Evolutionary conservation across 139 green algal species (phyloP), one percentile per base, ranked within the genome.

Genomic region (Tetradesmus obliquus): DNA sequence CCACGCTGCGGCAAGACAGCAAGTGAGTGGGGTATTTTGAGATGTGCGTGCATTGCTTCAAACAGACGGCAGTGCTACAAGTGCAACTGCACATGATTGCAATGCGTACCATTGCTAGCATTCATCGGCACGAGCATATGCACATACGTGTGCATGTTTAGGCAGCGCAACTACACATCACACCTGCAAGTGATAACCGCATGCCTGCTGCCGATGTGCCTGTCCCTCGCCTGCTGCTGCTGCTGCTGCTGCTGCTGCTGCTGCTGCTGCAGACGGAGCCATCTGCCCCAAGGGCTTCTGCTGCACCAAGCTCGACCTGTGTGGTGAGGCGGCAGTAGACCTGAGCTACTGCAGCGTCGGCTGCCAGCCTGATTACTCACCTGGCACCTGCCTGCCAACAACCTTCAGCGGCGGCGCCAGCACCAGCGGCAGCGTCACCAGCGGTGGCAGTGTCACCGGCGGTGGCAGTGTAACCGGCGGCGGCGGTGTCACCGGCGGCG

Each of bases 341-440:
- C 71, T 90, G 7, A 84, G 13, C 0, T 90, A 90, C 86, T 90
- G 86, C 86, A 90, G 86, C 86, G n/a, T 90, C 2, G 86, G 86
- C 55, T 90, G 86, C 55, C 86, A 90, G 71, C 86, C n/a, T 3
- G 53, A 53, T 2, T 90, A 54, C 5, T 89, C 85, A 5, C 74
- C 74, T 3, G 86, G 86, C 51, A 51, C 79, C 3, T 90, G 86
- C 71, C 53, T 90, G 69, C 86, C 86, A 2, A 83, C 71, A 19
- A 20, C 58, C 5, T 66, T 81, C 84, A 79, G 7, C 57, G 58
- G 82, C 17, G 55, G 82, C n/a, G 53, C 53, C 85, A 58, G 22
- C 32, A 60, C 32, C 79, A 60, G 45, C 79, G 32, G 32, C 79
- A 22, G 32, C 79, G 58, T 32, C 80, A 58, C 45, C 9, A 12